phyloP scores from a whole-genome alignment of 495 filamentous ascomycete genomes.

The Annulohypoxylon stygium region DNA sequence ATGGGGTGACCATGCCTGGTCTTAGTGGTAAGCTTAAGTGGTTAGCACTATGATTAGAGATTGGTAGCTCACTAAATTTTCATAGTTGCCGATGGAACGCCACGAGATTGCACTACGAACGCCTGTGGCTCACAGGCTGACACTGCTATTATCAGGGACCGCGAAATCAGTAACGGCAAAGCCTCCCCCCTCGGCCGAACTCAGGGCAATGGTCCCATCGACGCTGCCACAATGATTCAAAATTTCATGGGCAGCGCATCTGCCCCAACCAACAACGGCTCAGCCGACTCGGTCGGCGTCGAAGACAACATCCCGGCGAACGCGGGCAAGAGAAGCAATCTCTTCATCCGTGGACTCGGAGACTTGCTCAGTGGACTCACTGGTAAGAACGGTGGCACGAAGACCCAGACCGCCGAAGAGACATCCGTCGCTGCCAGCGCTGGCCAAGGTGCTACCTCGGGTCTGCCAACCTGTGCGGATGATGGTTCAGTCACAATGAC shows the following conservation, averaged over 20 bases:
- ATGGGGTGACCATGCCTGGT: conserved; percentile 67
- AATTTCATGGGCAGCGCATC: conserved; percentile 59
- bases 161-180: conserved; percentile 58
- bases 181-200: conserved; percentile 70
- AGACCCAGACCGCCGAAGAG: conserved; percentile 56
- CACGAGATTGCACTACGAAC: conserved; percentile 67
- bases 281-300: conserved; percentile 48
- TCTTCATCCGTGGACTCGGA: conserved; percentile 24
- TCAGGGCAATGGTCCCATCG: conserved; percentile 66
- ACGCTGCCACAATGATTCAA: conserved; percentile 59
- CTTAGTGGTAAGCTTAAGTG: conserved; percentile 56
- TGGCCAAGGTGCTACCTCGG: conserved; percentile 57
- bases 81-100: conserved; percentile 68
- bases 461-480: conserved; percentile 66
- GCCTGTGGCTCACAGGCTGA: conserved; percentile 64
- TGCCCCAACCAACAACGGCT: conserved; percentile 55
- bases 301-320: conserved; percentile 52
- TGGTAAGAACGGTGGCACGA: conserved; percentile 49
- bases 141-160: conserved; percentile 67
- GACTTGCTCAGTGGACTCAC: conserved; percentile 32
- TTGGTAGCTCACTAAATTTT: conserved; percentile 22
- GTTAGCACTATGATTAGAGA: background rate
- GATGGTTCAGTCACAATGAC: conserved; percentile 70
- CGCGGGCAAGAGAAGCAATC: conserved; percentile 23
- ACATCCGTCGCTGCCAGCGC: conserved; percentile 58